Conservation (phyloP, 495 filamentous ascomycete species). For the Aspergillus kassunensis region DNA sequence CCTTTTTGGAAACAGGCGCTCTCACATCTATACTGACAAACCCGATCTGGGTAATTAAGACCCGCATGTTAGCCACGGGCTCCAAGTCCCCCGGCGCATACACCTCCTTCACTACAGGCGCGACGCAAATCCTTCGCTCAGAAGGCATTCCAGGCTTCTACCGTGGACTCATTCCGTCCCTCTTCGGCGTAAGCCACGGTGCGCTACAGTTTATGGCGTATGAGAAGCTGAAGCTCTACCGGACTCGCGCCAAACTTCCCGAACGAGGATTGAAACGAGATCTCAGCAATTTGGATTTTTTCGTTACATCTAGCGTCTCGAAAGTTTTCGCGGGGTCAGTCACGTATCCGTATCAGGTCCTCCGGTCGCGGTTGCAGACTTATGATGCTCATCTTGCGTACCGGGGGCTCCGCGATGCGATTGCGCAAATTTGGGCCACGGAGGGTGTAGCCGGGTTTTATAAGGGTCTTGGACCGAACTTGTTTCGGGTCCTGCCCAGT, state of each 20-base stretch:
- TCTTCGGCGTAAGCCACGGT: slow-evolving; percentile 91
- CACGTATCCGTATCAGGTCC: slow-evolving; percentile 92
- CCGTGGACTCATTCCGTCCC: slow-evolving; percentile 72
- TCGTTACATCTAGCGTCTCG: slow-evolving; percentile 71
- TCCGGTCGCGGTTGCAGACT: slow-evolving; percentile 81
- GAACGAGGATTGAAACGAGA: slow-evolving; percentile 18
- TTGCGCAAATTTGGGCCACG: slow-evolving; percentile 65
- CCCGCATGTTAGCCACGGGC: slow-evolving; percentile 88
- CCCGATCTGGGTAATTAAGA: slow-evolving; percentile 98
- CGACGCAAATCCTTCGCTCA: slow-evolving; percentile 53
- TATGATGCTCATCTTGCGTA: slow-evolving; percentile 69
- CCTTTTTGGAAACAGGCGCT: slow-evolving; percentile 35
- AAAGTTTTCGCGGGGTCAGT: slow-evolving; percentile 83
- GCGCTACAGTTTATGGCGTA: slow-evolving; percentile 96
- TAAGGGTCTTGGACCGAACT: slow-evolving; percentile 82
- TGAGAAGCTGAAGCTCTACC: slow-evolving; percentile 72
- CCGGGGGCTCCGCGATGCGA: slow-evolving; percentile 65
- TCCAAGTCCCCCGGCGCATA: slow-evolving; percentile 73
- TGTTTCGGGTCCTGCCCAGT: slow-evolving; percentile 83
- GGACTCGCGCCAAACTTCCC: slow-evolving; percentile 19
- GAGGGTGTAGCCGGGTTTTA: slow-evolving; percentile 88
- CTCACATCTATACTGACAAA: slow-evolving; percentile 82
- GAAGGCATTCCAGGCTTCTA: slow-evolving; percentile 81
- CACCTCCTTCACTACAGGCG: slow-evolving; percentile 66
- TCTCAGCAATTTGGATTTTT: slow-evolving; percentile 70